Conservation (phyloP, 83 land plant genomes). For the Diphasiastrum complanatum region DNA sequence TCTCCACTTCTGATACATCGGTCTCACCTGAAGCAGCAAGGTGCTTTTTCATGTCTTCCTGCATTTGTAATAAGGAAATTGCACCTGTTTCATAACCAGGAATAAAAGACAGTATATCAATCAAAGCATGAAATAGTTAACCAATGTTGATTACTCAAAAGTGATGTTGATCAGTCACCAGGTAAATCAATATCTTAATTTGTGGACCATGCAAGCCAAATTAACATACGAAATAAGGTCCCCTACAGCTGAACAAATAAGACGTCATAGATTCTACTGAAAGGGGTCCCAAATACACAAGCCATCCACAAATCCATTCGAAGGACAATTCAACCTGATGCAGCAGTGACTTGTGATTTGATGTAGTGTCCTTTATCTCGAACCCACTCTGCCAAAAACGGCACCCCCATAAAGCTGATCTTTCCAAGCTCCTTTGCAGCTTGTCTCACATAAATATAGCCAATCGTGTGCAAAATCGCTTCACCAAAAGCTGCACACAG, state of each 20-base stretch:
- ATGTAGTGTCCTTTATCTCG: slow-evolving; percentile 35
- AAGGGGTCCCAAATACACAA: not conserved
- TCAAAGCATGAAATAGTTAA: not conserved
- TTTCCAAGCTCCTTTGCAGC: slow-evolving; percentile 38
- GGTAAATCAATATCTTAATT: no score
- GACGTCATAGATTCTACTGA: no score
- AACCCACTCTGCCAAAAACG: slow-evolving; percentile 32
- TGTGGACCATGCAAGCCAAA: no score
- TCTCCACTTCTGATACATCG: slow-evolving; percentile 37
- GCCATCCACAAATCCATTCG: not conserved
- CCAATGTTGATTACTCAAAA: not conserved
- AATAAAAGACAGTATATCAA: not conserved
- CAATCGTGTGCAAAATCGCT: slow-evolving; percentile 34
- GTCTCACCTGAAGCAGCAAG: slow-evolving; percentile 27
- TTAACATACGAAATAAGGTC: no score
- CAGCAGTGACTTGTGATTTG: slow-evolving; percentile 60
- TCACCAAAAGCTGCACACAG: slow-evolving; percentile 40
- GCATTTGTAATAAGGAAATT: slow-evolving; percentile 53
- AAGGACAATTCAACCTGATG: slow-evolving; percentile 50
- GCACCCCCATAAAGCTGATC: slow-evolving; percentile 25
- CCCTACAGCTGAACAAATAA: no score
- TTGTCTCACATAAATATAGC: slow-evolving; percentile 28
- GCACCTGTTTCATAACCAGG: slow-evolving; percentile 38
- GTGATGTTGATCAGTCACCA: no score
- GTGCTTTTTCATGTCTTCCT: slow-evolving; percentile 43